A percentile compares a stretch with the other conserved stretches of the same genome.
These are phyloP conservation scores for Speleostelium caveatum DNA, from an alignment of 78 protist species.

Conservation along the genomic window DNA sequence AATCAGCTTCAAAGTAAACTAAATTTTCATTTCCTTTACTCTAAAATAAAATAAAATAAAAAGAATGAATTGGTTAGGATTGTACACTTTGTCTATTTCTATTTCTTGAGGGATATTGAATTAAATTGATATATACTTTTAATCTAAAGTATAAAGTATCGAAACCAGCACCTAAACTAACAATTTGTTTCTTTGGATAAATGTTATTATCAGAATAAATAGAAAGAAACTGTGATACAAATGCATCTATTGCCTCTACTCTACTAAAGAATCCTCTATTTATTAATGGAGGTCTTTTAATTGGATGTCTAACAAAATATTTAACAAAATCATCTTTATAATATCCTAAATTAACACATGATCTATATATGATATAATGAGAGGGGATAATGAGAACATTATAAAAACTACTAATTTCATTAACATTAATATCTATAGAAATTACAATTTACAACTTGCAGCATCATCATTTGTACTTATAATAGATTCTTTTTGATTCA, in stretches of 20 bases:
- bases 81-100: neutral
- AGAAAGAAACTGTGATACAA: slow-evolving; percentile 31
- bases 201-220: neutral
- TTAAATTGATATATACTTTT: slow-evolving; percentile 28
- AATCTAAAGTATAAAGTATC: slow-evolving; percentile 75
- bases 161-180: slow-evolving; percentile 77
- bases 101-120: too few relatives aligned
- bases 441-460: slow-evolving; percentile 70
- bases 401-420: too few relatives aligned
- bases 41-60: neutral
- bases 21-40: slow-evolving; percentile 2
- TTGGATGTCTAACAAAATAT: slow-evolving; percentile 58
- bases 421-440: too few relatives aligned
- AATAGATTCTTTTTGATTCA: slow-evolving; percentile 65
- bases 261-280: slow-evolving; percentile 78
- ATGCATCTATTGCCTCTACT: slow-evolving; percentile 48
- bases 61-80: neutral
- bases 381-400: neutral
- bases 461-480: slow-evolving; percentile 83
- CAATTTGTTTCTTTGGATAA: slow-evolving; percentile 29
- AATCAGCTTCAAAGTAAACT: slow-evolving; percentile 60
- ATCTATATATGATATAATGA: slow-evolving; percentile 7
- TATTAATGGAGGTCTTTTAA: slow-evolving; percentile 78
- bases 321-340: slow-evolving; percentile 62
- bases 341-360: slow-evolving; percentile 73